Percentiles rank a stretch among this genome's conserved stretches.
phyloP scores from a whole-genome alignment of 768 basidiomycete genomes.

The Hypholoma fasciculare region DNA sequence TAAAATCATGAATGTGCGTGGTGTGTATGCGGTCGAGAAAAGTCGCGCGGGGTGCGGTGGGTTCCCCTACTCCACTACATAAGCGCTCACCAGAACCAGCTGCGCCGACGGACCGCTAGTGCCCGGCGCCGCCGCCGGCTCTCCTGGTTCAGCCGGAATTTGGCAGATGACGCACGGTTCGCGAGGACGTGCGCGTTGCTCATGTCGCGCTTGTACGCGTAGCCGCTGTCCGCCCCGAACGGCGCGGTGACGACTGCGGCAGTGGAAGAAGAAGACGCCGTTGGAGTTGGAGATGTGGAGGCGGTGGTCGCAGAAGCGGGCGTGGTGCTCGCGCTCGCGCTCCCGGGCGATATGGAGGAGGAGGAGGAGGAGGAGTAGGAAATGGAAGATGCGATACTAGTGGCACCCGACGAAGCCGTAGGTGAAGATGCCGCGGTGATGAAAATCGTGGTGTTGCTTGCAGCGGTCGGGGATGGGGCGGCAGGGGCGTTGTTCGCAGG shows the following conservation, averaged over 20 bases:
- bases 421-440: no score
- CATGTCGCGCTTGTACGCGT: conserved; percentile 8
- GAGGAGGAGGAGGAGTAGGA: neutral
- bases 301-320: neutral
- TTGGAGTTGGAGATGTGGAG: neutral
- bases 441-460: no score
- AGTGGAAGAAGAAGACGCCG: neutral
- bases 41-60: neutral
- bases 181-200: neutral
- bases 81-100: neutral
- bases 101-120: neutral
- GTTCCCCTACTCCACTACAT: no score
- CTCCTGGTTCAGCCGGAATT: neutral
- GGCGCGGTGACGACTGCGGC: neutral
- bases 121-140: neutral
- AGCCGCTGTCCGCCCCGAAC: neutral
- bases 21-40: neutral
- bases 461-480: no score
- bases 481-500: no score
- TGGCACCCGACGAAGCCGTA: no score
- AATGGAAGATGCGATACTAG: no score
- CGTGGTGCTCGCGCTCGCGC: neutral
- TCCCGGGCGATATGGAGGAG: neutral
- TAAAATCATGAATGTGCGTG: no score
- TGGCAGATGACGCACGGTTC: neutral